Evolutionary conservation across 2,329 filamentous ascomycete species (phyloP).

Genomic region (Hymenoscyphus occultus): DNA sequence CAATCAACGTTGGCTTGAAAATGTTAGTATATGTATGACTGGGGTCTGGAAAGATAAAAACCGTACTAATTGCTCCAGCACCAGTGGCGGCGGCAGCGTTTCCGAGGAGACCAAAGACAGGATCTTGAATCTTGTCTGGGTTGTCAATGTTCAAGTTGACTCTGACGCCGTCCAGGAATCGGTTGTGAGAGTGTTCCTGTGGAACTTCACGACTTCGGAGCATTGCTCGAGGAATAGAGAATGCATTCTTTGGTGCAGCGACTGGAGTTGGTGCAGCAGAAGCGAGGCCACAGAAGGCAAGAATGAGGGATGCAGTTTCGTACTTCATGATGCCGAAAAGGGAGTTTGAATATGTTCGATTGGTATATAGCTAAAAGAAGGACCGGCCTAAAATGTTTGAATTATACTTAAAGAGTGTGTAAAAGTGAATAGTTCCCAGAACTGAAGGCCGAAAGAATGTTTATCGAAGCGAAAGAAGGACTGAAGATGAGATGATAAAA

Average conservation of each 20-base stretch:
- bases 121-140: constrained; percentile 46
- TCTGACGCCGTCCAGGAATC: constrained; percentile 46
- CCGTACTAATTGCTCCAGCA: constrained; percentile 41
- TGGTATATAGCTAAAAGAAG: constrained; percentile 26
- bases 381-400: constrained; percentile 30
- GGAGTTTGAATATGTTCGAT: constrained; percentile 17
- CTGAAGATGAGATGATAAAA: constrained; percentile 30
- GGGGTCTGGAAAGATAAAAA: not conserved
- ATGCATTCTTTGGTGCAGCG: constrained; percentile 25
- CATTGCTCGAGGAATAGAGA: constrained; percentile 32
- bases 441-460: constrained; percentile 34
- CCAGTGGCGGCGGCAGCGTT: constrained; percentile 48
- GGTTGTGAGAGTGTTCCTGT: constrained; percentile 54
- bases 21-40: not conserved
- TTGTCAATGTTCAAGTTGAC: constrained; percentile 47
- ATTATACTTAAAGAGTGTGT: constrained; percentile 33
- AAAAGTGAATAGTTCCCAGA: constrained; percentile 36
- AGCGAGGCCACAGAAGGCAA: constrained; percentile 33
- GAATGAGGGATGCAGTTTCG: constrained; percentile 31
- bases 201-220: constrained; percentile 48
- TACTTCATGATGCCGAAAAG: constrained; percentile 36
- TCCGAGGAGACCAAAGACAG: constrained; percentile 53
- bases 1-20: constrained; percentile 48
- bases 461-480: constrained; percentile 31
- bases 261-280: constrained; percentile 31